Evolutionary conservation across 2,329 filamentous ascomycete genomes (phyloP), one percentile per base, ranked within the genome.

Genomic region (Bipolaris cookei): DNA sequence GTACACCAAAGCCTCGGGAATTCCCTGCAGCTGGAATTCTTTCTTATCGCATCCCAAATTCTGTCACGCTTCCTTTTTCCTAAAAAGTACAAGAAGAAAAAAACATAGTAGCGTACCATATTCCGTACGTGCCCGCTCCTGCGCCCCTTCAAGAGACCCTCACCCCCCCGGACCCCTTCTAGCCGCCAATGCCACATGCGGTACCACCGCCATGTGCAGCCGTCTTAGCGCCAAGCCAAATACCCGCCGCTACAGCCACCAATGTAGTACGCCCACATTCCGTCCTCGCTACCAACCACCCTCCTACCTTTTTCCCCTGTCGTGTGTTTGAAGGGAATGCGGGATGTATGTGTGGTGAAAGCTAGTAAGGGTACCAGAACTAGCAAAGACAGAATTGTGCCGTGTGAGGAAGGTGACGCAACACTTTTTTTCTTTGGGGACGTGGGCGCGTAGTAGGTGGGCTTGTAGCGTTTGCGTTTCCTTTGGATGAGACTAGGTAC

Each of bases 201-300:
- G 21, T 32, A 23, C 42, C 43, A 43, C 48, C 18, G 20, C 20
- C 18, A 21, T 38, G 11, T 16, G 23, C 20, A 43, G 21, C 16
- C 38, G 13, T 38, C 25, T 13, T n/a, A 48, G 20, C 45, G 62
- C 63, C 56, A 65, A 65, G 63, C 39, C 6, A 55, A 60, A 60
- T 65, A 65, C 63, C 61, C 59, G 63, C 61, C 53, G 55, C 52
- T 30, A 54, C 61, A 44, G 56, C 51, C 43, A 53, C 49, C 37
- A 52, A 55, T 44, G 39, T 62, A 56, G 59, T 46, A 59, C 53
- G 51, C 6, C 37, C 18, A 11, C 35, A 13, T 18, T 16, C 25
- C 25, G 25, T 44, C 14, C n/a, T 32, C 23, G 25, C 23, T 32
- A 30, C 25, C 42, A 43, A 4, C 18, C 41, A 30, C 14, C 25